Base-by-base conservation (phyloP, 805 yeast species). In the Kodamaea jinghongensis region DNA sequence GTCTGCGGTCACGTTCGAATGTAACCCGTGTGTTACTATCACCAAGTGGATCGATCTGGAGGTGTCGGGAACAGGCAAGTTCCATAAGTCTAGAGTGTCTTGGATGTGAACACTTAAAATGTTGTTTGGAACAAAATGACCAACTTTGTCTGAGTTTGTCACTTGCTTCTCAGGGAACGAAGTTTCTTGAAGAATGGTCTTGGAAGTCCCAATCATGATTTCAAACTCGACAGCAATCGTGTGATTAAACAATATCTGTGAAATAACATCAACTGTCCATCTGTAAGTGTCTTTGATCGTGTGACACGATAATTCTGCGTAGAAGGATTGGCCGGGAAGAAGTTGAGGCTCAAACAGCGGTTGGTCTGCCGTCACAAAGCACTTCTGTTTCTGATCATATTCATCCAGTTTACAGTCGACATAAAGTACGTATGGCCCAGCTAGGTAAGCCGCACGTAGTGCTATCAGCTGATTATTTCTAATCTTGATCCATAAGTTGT, bases 401-500 rank as follows among this genome's bases (percentile, higher is more conserved):
- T 81, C 84, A 8, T 60, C 68, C 0, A 91, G 81, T 32, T 81
- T 70, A 35, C 93, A 78, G 59, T 91, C 97, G 15, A 82, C 86
- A 53, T 93, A 93, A 4, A 93, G 62, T 2, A 86, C 71, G 55
- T 80, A 91, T 0, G 99, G 99, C 0, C 98, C 99, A 1, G 90
- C 82, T 31, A 93, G 61, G 51, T 82, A 87, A 1, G 96, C 85
- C 0, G 97, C 95, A 20, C 95, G 63, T 48, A 87, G 57, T 1
- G 93, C 73, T 2, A 86, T 64, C 47, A 78, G 76, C 58, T 89
- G 96, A 3, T 64, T 67, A 60, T 90, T 90, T 52, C 77, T 79
- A 28, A 90, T 75, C 39, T 77, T 74, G 15, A 84, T 60, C 73
- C 76, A 81, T 6, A 70, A 46, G 28, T 51, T 56, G 6, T 41